Evolutionary conservation across 345 rosid species (phyloP), one percentile per base, ranked within the genome.

Genomic region (Aegle marmelos): DNA sequence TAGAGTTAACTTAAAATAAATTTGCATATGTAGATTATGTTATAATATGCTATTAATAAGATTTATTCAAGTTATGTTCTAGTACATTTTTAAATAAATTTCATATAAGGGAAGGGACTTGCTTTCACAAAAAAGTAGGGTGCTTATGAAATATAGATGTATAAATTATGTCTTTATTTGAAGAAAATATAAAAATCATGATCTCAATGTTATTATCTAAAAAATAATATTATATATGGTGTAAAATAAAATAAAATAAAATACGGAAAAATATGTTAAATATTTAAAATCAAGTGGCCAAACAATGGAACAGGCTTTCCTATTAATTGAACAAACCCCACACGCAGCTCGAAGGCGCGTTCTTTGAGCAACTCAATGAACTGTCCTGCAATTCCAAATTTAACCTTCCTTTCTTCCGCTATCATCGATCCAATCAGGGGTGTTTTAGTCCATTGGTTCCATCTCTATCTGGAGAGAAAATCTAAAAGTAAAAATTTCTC

Each of bases 401-500:
- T 68, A 54, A 28, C 79, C 81, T 58, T 30, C 63, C 0, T 19
- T 30, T 63, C 48, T 22, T n/a, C 54, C 2, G 9, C 19, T 39
- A 11, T 9, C 59, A 1, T 8, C 0, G n/a, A 21, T 3, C 16
- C 0, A 9, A 0, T 0, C 28, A 22, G 31, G 34, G 83, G 77
- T 36, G 22, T 50, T 79, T 76, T 61, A 59, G 85, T 71, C 58
- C 71, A 69, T 30, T 2, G 14, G 1, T 16, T 54, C 56, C 27
- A 72, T 73, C 70, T 75, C 80, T 68, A 75, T 78, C 80, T 14
- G 80, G 62, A 78, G 59, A 78, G 63, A 54, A 56, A 73, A 63
- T 64, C 61, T 75, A 25, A 63, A 73, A n/a, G 9, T 16, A 11
- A 75, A 75, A 73, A 73, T 81, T 57, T 78, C 39, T 57, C 50